A percentile compares a stretch with the other conserved stretches of the same genome.
Conservation (phyloP, 805 yeast genomes). For the Saturnispora hagleri region DNA sequence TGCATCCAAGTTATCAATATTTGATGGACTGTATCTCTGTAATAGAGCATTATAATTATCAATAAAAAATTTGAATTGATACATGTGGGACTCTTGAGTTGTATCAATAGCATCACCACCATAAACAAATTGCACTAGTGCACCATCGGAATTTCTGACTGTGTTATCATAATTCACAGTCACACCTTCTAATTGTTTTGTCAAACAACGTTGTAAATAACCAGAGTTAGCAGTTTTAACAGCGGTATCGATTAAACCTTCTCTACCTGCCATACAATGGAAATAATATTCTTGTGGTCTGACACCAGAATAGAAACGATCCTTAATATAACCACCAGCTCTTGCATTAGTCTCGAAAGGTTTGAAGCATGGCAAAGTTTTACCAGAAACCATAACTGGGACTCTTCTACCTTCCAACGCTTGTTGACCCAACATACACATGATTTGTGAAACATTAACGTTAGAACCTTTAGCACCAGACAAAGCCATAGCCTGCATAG, state of each 20-base stretch:
- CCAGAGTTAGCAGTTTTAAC: slow-evolving; percentile 98
- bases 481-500: slow-evolving; percentile 98
- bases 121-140: slow-evolving; percentile 86
- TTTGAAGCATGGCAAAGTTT: slow-evolving; percentile 91
- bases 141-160: slow-evolving; percentile 92
- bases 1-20: slow-evolving; percentile 69
- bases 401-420: slow-evolving; percentile 99
- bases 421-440: slow-evolving; percentile 98
- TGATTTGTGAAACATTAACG: slow-evolving; percentile 97
- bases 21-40: slow-evolving; percentile 78
- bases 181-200: slow-evolving; percentile 96
- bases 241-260: slow-evolving; percentile 98
- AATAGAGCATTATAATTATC: slow-evolving; percentile 84
- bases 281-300: slow-evolving; percentile 97
- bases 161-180: slow-evolving; percentile 90
- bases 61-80: slow-evolving; percentile 85
- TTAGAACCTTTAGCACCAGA: slow-evolving; percentile 99
- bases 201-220: slow-evolving; percentile 94
- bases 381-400: slow-evolving; percentile 98
- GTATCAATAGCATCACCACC: slow-evolving; percentile 98
- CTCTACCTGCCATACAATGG: slow-evolving; percentile 99
- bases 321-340: slow-evolving; percentile 97
- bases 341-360: slow-evolving; percentile 95
- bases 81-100: slow-evolving; percentile 88
- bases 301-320: slow-evolving; percentile 95